Evolutionary conservation across 1,139 yeast species (phyloP).

Genomic region (Geotrichum aggregatum): DNA sequence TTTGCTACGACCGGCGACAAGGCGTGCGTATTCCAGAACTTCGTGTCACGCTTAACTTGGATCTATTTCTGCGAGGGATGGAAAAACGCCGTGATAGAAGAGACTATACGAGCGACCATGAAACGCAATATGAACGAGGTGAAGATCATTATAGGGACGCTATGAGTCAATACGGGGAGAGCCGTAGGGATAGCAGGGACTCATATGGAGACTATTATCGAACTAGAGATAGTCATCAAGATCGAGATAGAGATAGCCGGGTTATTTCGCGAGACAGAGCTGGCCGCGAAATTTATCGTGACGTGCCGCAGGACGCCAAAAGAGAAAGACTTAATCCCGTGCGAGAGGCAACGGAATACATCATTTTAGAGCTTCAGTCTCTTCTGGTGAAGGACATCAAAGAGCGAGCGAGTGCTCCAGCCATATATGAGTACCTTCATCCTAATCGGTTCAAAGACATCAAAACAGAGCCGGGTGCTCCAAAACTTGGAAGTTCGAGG

Average conservation of each 20-base stretch:
- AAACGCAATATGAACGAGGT: constrained; percentile 1
- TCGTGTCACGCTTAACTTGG: constrained; percentile 8
- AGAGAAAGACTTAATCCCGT: constrained; percentile 29
- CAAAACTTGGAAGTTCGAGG: constrained; percentile 15
- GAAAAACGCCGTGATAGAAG: constrained; percentile 6
- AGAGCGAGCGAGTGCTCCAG: constrained; percentile 70
- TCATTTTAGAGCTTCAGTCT: constrained; percentile 60
- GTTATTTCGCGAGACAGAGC: not conserved
- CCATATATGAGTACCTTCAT: constrained; percentile 57
- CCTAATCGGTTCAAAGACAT: constrained; percentile 57
- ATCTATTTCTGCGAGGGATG: constrained; percentile 13
- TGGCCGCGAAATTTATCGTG: not conserved
- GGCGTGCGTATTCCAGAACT: constrained; percentile 6
- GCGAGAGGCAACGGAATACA: constrained; percentile 56
- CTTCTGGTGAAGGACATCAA: constrained; percentile 68
- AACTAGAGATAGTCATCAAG: not conserved
- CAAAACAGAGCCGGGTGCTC: constrained; percentile 21
- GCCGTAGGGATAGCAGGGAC: constrained; percentile 6
- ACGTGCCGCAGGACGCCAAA: not conserved
- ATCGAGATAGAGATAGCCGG: not conserved
- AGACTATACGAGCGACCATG: not conserved
- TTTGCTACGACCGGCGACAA: constrained; percentile 43
- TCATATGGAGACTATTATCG: not conserved
- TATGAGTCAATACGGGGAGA: not conserved
- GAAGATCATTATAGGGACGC: not conserved